These are phyloP conservation scores for Rhododendron williamsianum DNA, from an alignment of 148 eudicot species.

Conservation along the genomic window DNA sequence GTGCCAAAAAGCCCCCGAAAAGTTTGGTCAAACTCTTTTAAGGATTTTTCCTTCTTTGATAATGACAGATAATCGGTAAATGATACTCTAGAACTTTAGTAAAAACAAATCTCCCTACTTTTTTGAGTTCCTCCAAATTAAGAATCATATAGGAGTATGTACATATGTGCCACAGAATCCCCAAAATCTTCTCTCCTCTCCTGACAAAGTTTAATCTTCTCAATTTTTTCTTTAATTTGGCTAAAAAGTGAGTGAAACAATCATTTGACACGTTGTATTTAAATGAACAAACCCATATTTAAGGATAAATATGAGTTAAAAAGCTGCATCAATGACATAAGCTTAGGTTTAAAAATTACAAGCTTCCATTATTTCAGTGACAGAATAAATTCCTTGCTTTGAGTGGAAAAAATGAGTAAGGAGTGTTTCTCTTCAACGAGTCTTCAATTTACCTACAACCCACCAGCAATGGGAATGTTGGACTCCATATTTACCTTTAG, in stretches of 20 bases:
- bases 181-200: neutral
- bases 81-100: neutral
- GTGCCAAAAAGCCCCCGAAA: no score
- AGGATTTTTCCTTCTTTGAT: neutral
- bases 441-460: neutral
- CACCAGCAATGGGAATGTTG: neutral
- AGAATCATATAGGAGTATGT: neutral
- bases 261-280: neutral
- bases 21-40: no score
- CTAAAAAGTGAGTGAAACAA: neutral
- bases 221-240: neutral
- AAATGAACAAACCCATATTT: neutral
- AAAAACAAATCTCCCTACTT: neutral
- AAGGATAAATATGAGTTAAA: neutral
- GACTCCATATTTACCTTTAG: neutral
- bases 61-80: neutral
- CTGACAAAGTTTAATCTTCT: neutral
- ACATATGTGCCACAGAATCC: neutral
- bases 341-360: neutral
- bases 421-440: no score
- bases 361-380: neutral
- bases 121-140: neutral
- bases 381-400: neutral
- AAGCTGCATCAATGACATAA: neutral
- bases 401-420: neutral